Evolutionary conservation across 1,139 yeast genomes (phyloP), one percentile per base, ranked within the genome.

Genomic region (Geotrichum macrosporum): DNA sequence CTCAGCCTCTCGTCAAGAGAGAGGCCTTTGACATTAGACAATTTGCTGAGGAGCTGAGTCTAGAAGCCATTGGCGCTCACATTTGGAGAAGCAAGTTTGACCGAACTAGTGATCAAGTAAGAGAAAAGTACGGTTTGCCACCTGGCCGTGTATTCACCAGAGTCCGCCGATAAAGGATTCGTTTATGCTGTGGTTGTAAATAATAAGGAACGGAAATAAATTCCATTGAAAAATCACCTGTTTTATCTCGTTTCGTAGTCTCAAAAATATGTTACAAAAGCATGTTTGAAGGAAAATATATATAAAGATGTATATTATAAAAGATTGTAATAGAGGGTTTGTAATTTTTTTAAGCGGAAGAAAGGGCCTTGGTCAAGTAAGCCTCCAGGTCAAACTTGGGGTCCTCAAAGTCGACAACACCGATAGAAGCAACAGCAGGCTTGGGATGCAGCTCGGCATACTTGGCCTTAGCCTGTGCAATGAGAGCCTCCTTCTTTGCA

Each of bases 31-130:
- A 87, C 58, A 81, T 92, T 52, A 78, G 97, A 62, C 57, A 62
- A 5, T 88, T 87, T 64, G 85, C 74, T 12, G 71, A 69, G 4
- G 54, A 66, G 6, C 63, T 84, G 62, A 64, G 71, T 1, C 73
- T 92, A 57, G 70, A 72, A 21, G 79, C 97, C 1, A 79, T 89
- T 38, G 97, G 98, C 24, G 96, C 95, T 1, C 94, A 86, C 64
- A 75, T 87, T 41, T 92, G 95, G 94, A 80, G 98, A 73, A 81
- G 84, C 58, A 71, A 67, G 37, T 92, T 82, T 77, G 98, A 92
- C 66, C 72, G 87, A 60, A 77, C 83, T 58, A 84, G 86, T 37
- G 76, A 75, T 36, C 66, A 63, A 3, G 80, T 88, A 16, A 79
- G 96, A 66, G 75, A 73, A 50, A 67, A 74, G 59, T 86, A 84